Evolutionary conservation across 2,329 filamentous ascomycete genomes (phyloP).

Genomic region (Orbilia javanica): DNA sequence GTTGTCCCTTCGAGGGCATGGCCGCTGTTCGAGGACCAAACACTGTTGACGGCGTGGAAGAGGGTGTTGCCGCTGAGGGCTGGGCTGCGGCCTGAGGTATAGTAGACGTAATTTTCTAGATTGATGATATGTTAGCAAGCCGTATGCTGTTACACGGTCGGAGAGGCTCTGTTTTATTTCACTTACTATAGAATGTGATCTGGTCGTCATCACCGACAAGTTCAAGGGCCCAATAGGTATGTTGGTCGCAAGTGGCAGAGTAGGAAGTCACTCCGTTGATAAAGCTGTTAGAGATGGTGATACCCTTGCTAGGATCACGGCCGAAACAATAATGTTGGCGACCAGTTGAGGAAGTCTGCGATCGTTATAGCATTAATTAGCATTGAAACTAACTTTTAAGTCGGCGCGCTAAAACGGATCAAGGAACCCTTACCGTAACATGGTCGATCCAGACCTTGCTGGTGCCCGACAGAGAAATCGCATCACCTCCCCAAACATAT

Average conservation of each 20-base stretch:
- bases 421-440: slow-evolving; percentile 42
- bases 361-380: neutral
- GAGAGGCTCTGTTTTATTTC: neutral
- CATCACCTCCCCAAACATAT: slow-evolving; percentile 74
- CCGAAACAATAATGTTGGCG: slow-evolving; percentile 37
- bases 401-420: too few species aligned
- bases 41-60: slow-evolving; percentile 64
- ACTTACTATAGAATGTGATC: slow-evolving; percentile 36
- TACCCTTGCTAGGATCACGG: slow-evolving; percentile 1
- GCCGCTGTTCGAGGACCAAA: slow-evolving; percentile 62
- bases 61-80: slow-evolving; percentile 63
- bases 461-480: slow-evolving; percentile 69
- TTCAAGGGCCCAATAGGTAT: slow-evolving; percentile 29
- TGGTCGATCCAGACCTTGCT: slow-evolving; percentile 65
- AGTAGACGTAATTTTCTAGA: slow-evolving; percentile 60
- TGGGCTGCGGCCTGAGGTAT: slow-evolving; percentile 62
- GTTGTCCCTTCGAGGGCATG: slow-evolving; percentile 62
- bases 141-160: neutral
- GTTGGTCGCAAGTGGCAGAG: slow-evolving; percentile 24
- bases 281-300: slow-evolving; percentile 37
- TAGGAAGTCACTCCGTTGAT: slow-evolving; percentile 38
- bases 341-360: slow-evolving; percentile 19
- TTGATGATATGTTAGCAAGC: neutral
- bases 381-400: too few species aligned
- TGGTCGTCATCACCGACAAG: slow-evolving; percentile 23